These are phyloP conservation scores for Mucor racemosus DNA, from an alignment of 371 early-diverging fungal species.

Conservation along the genomic window DNA sequence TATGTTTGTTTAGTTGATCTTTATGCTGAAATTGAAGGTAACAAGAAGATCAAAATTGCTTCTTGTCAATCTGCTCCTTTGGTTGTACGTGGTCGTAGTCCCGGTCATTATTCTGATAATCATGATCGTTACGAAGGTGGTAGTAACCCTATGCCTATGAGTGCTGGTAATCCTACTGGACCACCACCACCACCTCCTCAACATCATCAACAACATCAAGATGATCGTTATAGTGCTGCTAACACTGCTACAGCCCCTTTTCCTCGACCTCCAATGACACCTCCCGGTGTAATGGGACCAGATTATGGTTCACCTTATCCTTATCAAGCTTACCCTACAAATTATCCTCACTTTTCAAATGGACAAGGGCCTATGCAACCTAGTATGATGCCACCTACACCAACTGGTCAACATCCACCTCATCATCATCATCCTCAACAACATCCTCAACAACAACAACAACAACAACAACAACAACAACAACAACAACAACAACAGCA, in stretches of 20 bases:
- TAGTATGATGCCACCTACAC: conserved; percentile 32
- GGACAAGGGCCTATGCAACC: conserved; percentile 19
- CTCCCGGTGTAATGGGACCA: conserved; percentile 33
- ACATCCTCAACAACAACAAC: neutral
- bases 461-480: too few species aligned
- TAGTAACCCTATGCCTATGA: conserved; percentile 7
- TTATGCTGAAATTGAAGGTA: conserved; percentile 66
- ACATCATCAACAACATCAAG: conserved; percentile 12
- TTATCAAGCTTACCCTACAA: conserved; percentile 27
- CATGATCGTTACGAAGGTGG: conserved; percentile 35
- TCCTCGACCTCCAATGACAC: conserved; percentile 39
- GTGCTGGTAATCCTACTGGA: neutral
- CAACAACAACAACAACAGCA: conserved; percentile 14
- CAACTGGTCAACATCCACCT: conserved; percentile 24
- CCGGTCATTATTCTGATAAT: conserved; percentile 87
- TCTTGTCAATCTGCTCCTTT: conserved; percentile 77
- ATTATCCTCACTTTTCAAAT: conserved; percentile 25
- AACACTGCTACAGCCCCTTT: conserved; percentile 18
- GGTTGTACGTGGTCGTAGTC: conserved; percentile 93
- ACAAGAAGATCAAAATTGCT: conserved; percentile 64
- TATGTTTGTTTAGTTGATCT: conserved; percentile 77
- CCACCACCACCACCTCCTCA: conserved; percentile 24
- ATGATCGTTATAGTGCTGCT: conserved; percentile 24
- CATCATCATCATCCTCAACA: conserved; percentile 14
- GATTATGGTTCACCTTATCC: conserved; percentile 38